Base-by-base conservation (phyloP, 208 protist species). In the Leishmania lainsoni region DNA sequence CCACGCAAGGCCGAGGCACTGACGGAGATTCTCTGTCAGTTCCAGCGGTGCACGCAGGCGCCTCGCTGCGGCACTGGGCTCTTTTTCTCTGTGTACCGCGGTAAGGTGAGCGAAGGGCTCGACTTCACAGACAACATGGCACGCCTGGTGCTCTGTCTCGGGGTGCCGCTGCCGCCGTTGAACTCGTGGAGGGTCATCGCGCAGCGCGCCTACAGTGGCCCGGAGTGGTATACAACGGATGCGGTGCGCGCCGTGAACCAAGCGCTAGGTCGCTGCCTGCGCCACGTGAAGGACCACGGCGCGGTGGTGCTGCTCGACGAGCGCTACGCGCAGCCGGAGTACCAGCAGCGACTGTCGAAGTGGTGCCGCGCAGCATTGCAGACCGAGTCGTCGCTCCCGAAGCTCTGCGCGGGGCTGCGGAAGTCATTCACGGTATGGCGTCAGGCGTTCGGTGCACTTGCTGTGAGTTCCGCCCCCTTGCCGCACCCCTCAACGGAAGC, bases 231-330 rank as follows among this genome's bases (percentile, higher is more conserved):
- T 79, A 72, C 76, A 0, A 89, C 80, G 42, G 91, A 98, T 58
- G 92, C 98, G 0, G 83, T 95, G 59, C 90, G 98, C 17, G 97
- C 98, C 3, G 97, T 99, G 17, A 99, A 99, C 82, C 98, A 99
- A 86, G 97, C 98, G 10, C 89, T 99, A 12, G 98, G 98, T 35
- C 92, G 98, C 20, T 98, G 98, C 72, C 97, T 99, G 73, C 92
- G 98, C 1, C 97, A 99, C 76, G 66, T 76, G 16, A 70, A 91
- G 14, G 98, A 99, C 89, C 99, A 96, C 83, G 98, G 98, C 20
- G 97, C 95, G 35, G 92, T 99, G 32, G 82, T 99, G 10, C 86
- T 99, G 26, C 76, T 93, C 66, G 98, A 99, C 81, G 93, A 94
- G 54, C 90, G 97, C 35, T 99, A 90, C 78, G 88, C 82, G 54